Base-by-base conservation (phyloP, 2,329 filamentous ascomycete species). In the Piedraia hortae region DNA sequence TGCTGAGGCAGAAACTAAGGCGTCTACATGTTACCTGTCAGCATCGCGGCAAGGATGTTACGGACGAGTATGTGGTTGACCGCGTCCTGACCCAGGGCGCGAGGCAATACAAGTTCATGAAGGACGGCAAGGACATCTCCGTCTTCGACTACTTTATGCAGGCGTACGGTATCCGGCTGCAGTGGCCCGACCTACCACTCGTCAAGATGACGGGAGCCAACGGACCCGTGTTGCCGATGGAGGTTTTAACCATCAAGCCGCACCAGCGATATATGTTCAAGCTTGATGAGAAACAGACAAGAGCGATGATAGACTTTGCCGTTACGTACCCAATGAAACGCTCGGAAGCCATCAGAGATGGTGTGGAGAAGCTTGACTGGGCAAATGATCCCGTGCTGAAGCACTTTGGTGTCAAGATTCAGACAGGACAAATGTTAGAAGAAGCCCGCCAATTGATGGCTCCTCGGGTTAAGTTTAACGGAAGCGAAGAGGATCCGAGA, bases 101-200 rank as follows among this genome's bases (percentile, higher is more conserved):
- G 2, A 39, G 42, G 14, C 34, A 50, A 10, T 46, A 52, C 27
- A 53, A 34, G 6, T 43, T 60, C 24, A 28, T 26, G 18, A 23
- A 24, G 21, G 26, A 30, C 13, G 28, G 26, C 18, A 51, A 53
- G 21, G 59, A 45, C 0, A 50, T 62, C 20, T 59, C 44, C 0
- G 65, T 93, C 24, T 47, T 53, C 7, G 42, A 56, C 21, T 67
- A 62, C 46, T 59, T 59, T 44, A 39, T 44, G 30, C 34, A 41
- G 24, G 51, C 51, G 34, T 62, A 65, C 43, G 50, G 54, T 21
- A 30, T 56, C 12, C 38, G 31, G 0, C 20, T 21, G 4, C 6
- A 21, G 11, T 21, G 16, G 10, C 20, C 20, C 4, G 4, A 14
- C 11, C 20, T 21, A 5, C 13, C 13, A 5, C 10, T 10, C 10